These are phyloP conservation scores for Ophiostoma sp. DNA, from an alignment of 2,329 filamentous ascomycete species.

Conservation along the genomic window DNA sequence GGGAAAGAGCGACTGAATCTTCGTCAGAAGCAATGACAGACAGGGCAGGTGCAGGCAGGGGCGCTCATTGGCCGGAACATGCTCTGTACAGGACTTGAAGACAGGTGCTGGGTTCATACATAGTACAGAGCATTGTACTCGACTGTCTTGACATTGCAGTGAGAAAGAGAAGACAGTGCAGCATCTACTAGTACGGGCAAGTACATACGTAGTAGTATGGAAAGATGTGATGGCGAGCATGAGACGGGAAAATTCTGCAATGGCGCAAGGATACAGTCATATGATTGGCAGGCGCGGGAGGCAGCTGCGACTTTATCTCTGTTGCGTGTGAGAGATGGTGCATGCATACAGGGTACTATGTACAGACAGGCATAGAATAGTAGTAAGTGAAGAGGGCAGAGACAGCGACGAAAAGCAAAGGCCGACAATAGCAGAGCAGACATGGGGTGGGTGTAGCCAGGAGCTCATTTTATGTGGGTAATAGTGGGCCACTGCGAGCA, in stretches of 20 bases:
- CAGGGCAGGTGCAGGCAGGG: neutral
- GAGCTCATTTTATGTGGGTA: neutral
- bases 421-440: no score
- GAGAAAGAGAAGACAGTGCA: neutral
- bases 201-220: neutral
- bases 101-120: no score
- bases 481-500: neutral
- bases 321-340: conserved; percentile 6
- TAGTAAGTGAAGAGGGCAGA: neutral
- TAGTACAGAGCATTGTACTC: no score
- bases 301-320: conserved; percentile 18
- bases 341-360: neutral
- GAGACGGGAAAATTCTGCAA: conserved; percentile 14
- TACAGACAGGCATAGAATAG: neutral
- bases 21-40: neutral
- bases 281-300: conserved; percentile 16
- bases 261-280: conserved; percentile 10
- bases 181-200: neutral
- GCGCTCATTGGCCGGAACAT: neutral
- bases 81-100: no score
- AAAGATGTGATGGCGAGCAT: conserved; percentile 6
- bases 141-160: no score
- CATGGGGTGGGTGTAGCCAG: neutral
- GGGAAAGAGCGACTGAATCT: neutral
- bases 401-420: neutral